These are phyloP conservation scores for Oryza officinalis DNA, from an alignment of 176 grass and related monocot genomes.

Conservation along the genomic window DNA sequence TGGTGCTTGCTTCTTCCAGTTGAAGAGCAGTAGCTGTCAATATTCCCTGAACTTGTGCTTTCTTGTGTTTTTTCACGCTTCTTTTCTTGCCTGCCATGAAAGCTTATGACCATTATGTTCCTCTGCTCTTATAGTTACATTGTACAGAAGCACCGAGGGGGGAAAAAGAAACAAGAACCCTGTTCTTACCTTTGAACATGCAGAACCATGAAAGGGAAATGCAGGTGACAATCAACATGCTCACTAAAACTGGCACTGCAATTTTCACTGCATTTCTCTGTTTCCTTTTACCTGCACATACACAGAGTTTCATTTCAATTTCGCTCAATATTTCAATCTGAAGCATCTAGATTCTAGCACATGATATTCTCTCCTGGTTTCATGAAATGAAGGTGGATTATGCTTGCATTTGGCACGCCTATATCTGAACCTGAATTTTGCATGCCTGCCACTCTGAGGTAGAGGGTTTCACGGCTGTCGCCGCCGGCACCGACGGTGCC, in stretches of 20 bases:
- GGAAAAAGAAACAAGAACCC: not conserved
- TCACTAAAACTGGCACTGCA: slow-evolving; percentile 19
- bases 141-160: not conserved
- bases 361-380: too few relatives aligned
- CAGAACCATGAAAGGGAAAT: slow-evolving; percentile 19
- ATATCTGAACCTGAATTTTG: too few relatives aligned
- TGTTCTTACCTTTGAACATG: slow-evolving; percentile 23
- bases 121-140: too few relatives aligned
- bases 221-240: not conserved
- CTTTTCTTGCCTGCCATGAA: not conserved
- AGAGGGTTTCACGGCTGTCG: slow-evolving; percentile 33
- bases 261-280: not conserved
- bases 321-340: not conserved
- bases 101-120: not conserved
- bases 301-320: not conserved
- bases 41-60: not conserved
- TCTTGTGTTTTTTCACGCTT: not conserved
- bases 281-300: slow-evolving; percentile 11
- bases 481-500: not conserved
- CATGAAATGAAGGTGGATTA: too few relatives aligned
- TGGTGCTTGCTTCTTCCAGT: not conserved
- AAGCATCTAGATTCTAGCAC: not conserved
- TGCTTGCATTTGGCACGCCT: too few relatives aligned
- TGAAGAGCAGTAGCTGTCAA: too few relatives aligned
- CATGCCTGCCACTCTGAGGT: slow-evolving; percentile 34